Percentiles rank a stretch among this genome's conserved stretches.
Evolutionary conservation across 2,329 filamentous ascomycete genomes (phyloP).

Genomic region (Penicillium sp.): DNA sequence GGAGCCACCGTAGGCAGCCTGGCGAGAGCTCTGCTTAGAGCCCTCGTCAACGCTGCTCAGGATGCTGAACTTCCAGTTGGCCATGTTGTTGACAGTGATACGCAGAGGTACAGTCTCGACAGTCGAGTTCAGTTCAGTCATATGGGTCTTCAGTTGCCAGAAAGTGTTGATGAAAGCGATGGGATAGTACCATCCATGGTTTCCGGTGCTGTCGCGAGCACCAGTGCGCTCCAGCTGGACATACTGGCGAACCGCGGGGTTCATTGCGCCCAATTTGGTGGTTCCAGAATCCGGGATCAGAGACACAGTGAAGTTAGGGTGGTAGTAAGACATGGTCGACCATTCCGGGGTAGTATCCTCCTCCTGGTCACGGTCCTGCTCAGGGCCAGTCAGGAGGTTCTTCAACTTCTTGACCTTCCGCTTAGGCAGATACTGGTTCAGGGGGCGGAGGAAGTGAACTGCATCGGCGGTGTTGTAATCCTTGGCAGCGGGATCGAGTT

Average conservation of each 20-base stretch:
- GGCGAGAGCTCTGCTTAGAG: conserved; percentile 77
- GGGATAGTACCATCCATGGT: conserved; percentile 92
- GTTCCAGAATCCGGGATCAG: conserved; percentile 80
- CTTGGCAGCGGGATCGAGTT: conserved; percentile 72
- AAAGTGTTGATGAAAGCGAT: conserved; percentile 93
- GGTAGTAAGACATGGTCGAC: conserved; percentile 84
- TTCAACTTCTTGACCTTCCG: conserved; percentile 88
- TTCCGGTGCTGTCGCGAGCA: conserved; percentile 78
- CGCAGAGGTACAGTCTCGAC: conserved; percentile 79
- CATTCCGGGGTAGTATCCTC: conserved; percentile 63
- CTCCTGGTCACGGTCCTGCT: conserved; percentile 55
- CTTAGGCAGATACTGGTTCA: conserved; percentile 88
- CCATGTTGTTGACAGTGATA: conserved; percentile 78
- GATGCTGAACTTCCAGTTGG: conserved; percentile 86
- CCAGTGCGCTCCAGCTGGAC: conserved; percentile 77
- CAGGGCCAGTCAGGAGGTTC: conserved; percentile 68
- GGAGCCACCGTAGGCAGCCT: conserved; percentile 72
- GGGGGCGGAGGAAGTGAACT: conserved; percentile 78
- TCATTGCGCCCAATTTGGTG: conserved; percentile 65
- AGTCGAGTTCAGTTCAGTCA: conserved; percentile 89
- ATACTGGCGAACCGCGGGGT: conserved; percentile 75
- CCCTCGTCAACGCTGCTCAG: conserved; percentile 84
- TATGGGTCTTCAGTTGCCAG: conserved; percentile 91
- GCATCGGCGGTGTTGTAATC: conserved; percentile 75
- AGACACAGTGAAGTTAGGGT: conserved; percentile 89